Evolutionary conservation across 345 rosid genomes (phyloP).

Genomic region (Noccaea bulbosa): DNA sequence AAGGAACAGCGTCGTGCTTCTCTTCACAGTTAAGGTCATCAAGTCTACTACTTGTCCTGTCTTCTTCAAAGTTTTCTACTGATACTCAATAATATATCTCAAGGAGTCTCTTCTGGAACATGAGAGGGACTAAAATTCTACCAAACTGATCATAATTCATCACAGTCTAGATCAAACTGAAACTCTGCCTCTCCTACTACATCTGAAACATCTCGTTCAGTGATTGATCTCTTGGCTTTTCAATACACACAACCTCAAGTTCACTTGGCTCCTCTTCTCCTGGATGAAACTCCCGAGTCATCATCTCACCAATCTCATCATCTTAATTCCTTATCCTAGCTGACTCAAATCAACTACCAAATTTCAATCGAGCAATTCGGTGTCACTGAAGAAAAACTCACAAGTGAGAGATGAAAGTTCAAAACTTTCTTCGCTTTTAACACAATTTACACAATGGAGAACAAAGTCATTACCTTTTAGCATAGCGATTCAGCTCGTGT

Average conservation of each 20-base stretch:
- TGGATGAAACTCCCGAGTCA: constrained; percentile 87
- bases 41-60: constrained; percentile 4
- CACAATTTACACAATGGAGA: neutral
- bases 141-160: constrained; percentile 53
- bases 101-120: constrained; percentile 34
- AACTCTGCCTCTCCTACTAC: constrained; percentile 65
- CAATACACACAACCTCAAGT: constrained; percentile 84
- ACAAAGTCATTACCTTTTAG: constrained; percentile 40
- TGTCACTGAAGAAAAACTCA: neutral
- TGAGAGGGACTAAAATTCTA: constrained; percentile 1
- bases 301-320: constrained; percentile 98
- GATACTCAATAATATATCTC: constrained; percentile 41
- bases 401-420: neutral
- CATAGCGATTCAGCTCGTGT: constrained; percentile 23
- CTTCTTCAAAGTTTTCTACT: constrained; percentile 27
- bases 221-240: constrained; percentile 70
- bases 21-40: constrained; percentile 13
- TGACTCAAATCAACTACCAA: constrained; percentile 6
- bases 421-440: neutral
- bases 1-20: no score
- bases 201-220: constrained; percentile 62
- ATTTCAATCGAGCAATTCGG: neutral
- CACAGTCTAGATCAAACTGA: constrained; percentile 80
- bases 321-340: constrained; percentile 1
- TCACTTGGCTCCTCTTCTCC: constrained; percentile 98